A percentile compares a stretch with the other conserved stretches of the same genome.
Evolutionary conservation across 371 early-diverging fungal genomes (phyloP).

Genomic region (Conidiobolus incongruus): DNA sequence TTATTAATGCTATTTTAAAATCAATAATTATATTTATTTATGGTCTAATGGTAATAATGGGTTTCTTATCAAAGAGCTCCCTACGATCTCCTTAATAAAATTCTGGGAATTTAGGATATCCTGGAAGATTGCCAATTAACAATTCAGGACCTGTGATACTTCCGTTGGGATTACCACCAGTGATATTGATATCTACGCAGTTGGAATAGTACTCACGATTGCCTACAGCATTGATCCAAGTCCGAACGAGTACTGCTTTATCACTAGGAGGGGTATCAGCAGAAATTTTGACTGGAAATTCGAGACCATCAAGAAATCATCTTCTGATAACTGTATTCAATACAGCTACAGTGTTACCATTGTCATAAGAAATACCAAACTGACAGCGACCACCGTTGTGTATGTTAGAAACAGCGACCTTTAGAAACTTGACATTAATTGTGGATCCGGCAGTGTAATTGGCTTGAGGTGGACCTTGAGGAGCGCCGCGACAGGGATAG

Average conservation of each 20-base stretch:
- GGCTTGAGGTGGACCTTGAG: constrained; percentile 2
- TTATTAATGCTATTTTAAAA: too few species aligned
- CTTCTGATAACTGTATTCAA: constrained; percentile 19
- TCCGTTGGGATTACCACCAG: too few species aligned
- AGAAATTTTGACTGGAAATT: constrained; percentile 23
- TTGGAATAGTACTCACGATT: too few species aligned
- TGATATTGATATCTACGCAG: too few species aligned
- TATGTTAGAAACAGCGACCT: too few species aligned
- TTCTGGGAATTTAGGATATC: constrained; percentile 4
- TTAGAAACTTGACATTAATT: too few species aligned
- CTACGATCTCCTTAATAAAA: constrained; percentile 11
- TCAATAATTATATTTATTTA: too few species aligned
- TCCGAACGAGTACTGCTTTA: constrained; percentile 27
- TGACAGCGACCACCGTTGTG: constrained; percentile 54
- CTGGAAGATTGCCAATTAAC: constrained; percentile 5
- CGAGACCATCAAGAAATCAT: constrained; percentile 9
- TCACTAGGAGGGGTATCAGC: constrained; percentile 15
- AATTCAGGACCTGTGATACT: too few species aligned
- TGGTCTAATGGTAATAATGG: constrained; percentile 12
- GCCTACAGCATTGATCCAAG: too few species aligned
- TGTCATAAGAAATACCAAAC: constrained; percentile 37
- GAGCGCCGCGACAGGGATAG: constrained; percentile 7
- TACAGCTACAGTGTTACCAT: constrained; percentile 31
- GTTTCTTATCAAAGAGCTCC: constrained; percentile 11
- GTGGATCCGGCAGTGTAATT: constrained; percentile 10